These are phyloP conservation scores for Coniochaeta ligniaria DNA, from an alignment of 2,329 filamentous ascomycete species.

Conservation along the genomic window DNA sequence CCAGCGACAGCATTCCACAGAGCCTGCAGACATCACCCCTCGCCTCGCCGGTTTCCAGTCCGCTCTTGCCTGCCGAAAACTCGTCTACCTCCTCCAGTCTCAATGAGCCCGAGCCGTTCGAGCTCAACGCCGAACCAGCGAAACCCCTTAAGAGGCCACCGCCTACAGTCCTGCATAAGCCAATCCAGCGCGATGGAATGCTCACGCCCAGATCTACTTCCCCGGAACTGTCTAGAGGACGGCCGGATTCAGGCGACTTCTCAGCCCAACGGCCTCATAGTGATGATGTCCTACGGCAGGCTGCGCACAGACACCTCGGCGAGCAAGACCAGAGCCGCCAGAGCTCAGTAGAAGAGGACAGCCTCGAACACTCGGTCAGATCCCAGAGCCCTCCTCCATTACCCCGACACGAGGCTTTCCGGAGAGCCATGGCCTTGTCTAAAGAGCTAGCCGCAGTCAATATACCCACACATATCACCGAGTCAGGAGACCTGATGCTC, in stretches of 20 bases:
- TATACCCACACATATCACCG: constrained; percentile 88
- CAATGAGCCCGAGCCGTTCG: constrained; percentile 63
- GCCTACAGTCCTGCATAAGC: constrained; percentile 30
- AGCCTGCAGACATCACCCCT: constrained; percentile 91
- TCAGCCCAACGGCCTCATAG: constrained; percentile 40
- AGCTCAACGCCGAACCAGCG: constrained; percentile 45
- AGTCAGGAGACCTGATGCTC: constrained; percentile 89
- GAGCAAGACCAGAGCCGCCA: constrained; percentile 23
- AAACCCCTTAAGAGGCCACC: constrained; percentile 36
- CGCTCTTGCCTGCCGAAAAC: constrained; percentile 51
- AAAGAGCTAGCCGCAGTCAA: constrained; percentile 84
- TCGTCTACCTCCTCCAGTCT: constrained; percentile 34
- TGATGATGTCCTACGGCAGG: constrained; percentile 45
- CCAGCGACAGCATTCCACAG: constrained; percentile 83
- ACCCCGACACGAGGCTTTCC: constrained; percentile 66
- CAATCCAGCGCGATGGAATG: constrained; percentile 27
- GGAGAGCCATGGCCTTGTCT: constrained; percentile 76
- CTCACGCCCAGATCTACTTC: constrained; percentile 48
- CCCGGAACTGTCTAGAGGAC: constrained; percentile 38
- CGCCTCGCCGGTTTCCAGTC: constrained; percentile 82
- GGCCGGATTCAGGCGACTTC: constrained; percentile 45
- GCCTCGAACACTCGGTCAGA: constrained; percentile 39
- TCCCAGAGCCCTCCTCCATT: constrained; percentile 74
- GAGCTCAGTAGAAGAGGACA: constrained; percentile 28
- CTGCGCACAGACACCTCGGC: constrained; percentile 29